These are phyloP conservation scores for Teunomyces funiuensis DNA, from an alignment of 805 yeast species.

Conservation along the genomic window DNA sequence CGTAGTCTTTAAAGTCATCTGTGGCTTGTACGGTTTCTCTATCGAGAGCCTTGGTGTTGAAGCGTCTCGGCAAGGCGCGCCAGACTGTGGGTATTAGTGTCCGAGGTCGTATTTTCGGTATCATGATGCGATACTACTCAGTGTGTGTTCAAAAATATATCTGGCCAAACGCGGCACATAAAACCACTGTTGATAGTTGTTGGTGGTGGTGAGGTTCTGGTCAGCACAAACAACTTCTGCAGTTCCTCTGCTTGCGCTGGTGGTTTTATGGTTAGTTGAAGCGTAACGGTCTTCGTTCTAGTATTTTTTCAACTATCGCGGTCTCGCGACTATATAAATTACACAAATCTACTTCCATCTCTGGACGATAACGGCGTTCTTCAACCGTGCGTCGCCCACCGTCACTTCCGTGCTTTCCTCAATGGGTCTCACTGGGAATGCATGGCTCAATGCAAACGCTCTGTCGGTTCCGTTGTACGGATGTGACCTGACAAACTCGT, in stretches of 20 bases:
- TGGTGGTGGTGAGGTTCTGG: background rate
- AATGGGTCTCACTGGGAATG: slow-evolving; percentile 80
- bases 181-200: background rate
- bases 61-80: background rate
- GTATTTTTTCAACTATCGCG: slow-evolving; percentile 3
- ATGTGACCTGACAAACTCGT: slow-evolving; percentile 58
- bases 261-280: background rate
- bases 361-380: slow-evolving; percentile 86
- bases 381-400: slow-evolving; percentile 72
- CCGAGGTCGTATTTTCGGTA: slow-evolving; percentile 1
- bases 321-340: slow-evolving; percentile 2
- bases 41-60: slow-evolving; percentile 1
- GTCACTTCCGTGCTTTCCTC: slow-evolving; percentile 50
- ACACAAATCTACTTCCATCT: slow-evolving; percentile 53
- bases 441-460: slow-evolving; percentile 66
- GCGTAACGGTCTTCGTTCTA: background rate
- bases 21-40: background rate
- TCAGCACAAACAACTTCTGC: background rate
- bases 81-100: background rate
- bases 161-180: background rate
- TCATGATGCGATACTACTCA: background rate
- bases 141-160: background rate
- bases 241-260: background rate
- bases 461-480: slow-evolving; percentile 47
- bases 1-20: background rate